These are phyloP conservation scores for Paraphaeosphaeria sporulosa DNA, from an alignment of 2,329 filamentous ascomycete genomes.

Conservation along the genomic window DNA sequence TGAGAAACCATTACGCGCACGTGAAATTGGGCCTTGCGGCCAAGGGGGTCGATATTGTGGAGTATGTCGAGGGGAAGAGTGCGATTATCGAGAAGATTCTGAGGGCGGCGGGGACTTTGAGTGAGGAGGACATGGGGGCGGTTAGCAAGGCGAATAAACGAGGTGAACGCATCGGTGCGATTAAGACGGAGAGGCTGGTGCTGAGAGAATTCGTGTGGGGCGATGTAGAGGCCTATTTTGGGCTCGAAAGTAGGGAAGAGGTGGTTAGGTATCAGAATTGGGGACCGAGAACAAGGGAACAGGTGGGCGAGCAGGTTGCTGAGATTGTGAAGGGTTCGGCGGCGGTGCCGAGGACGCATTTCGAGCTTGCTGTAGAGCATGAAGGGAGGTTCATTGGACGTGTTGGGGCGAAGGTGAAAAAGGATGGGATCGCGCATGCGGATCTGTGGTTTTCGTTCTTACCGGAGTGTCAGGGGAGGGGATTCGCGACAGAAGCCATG, in stretches of 20 bases:
- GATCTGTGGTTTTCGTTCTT: conserved; percentile 44
- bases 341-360: conserved; percentile 23
- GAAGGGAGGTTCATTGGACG: conserved; percentile 36
- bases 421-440: conserved; percentile 19
- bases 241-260: conserved; percentile 32
- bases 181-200: conserved; percentile 32
- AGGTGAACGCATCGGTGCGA: conserved; percentile 23
- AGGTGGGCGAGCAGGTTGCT: conserved; percentile 30
- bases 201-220: conserved; percentile 36
- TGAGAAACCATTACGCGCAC: conserved; percentile 41
- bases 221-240: conserved; percentile 32
- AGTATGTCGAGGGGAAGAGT: conserved; percentile 33
- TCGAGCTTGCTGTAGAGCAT: conserved; percentile 41
- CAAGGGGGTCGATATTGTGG: conserved; percentile 25
- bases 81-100: conserved; percentile 32
- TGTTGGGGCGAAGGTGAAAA: conserved; percentile 32
- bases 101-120: conserved; percentile 20
- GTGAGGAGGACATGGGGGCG: conserved; percentile 27
- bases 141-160: conserved; percentile 28
- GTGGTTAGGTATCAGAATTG: conserved; percentile 41
- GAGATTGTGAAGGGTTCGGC: conserved; percentile 27
- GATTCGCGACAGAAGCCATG: conserved; percentile 44
- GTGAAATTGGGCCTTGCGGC: conserved; percentile 34
- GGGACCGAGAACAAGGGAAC: conserved; percentile 28
- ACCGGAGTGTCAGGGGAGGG: conserved; percentile 32